A percentile compares a stretch with the other conserved stretches of the same genome.
Conservation (phyloP, 2,329 filamentous ascomycete species). For the Colletotrichum salicis region DNA sequence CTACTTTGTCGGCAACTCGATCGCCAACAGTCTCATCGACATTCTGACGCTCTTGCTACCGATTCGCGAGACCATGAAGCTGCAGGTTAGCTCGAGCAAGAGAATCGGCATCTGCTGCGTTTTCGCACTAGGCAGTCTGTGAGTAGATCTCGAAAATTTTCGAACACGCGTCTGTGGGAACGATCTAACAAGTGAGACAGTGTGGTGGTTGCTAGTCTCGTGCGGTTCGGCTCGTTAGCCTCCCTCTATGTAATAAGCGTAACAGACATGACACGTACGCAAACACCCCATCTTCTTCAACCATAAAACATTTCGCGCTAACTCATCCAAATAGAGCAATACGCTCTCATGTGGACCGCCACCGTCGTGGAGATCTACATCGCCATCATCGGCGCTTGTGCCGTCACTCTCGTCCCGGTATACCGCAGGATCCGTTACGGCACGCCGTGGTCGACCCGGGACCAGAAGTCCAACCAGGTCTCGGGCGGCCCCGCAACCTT, state of each 20-base stretch:
- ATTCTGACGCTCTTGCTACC: constrained; percentile 11
- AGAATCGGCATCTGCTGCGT: constrained; percentile 18
- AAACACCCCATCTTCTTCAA: no score
- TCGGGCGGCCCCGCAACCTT: background rate
- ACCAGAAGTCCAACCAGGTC: constrained; percentile 18
- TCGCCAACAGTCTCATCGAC: constrained; percentile 23
- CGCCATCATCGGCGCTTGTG: constrained; percentile 20
- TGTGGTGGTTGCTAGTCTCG: constrained; percentile 17
- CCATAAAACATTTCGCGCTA: background rate
- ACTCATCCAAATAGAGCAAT: background rate
- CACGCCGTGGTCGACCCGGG: constrained; percentile 15
- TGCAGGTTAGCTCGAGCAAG: constrained; percentile 24
- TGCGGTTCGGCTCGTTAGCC: constrained; percentile 18
- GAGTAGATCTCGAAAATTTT: background rate
- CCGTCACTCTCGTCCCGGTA: constrained; percentile 18
- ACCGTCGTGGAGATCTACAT: constrained; percentile 24
- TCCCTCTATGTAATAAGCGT: constrained; percentile 16
- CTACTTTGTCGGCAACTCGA: constrained; percentile 20
- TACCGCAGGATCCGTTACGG: constrained; percentile 24
- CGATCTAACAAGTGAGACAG: background rate
- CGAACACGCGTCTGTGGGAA: background rate
- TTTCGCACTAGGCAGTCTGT: constrained; percentile 18
- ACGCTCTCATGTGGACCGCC: constrained; percentile 26
- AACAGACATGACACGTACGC: constrained; percentile 16
- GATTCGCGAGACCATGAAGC: constrained; percentile 22